Evolutionary conservation across 2,329 filamentous ascomycete genomes (phyloP), one percentile per base, ranked within the genome.

Genomic region (Pyricularia pennisetigena): DNA sequence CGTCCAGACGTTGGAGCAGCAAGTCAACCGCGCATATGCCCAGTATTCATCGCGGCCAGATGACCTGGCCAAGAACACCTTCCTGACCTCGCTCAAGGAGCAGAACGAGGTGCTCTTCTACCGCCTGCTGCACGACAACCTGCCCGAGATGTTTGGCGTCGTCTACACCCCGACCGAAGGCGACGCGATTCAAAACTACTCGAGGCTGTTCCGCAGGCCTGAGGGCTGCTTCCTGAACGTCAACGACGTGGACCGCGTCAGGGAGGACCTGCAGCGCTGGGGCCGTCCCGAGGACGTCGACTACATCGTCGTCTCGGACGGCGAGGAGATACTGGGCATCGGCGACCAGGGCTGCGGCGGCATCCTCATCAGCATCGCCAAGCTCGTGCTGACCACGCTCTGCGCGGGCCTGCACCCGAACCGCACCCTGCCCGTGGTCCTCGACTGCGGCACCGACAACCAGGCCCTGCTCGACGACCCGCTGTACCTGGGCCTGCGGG

Each of bases 81-180:
- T 97, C 75, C 85, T 97, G 82, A 91, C 90, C 0, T 93, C 90
- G 66, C 82, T 97, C 80, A 93, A 92, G 74, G 88, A 92, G 73
- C 93, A 97, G 77, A 97, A 95, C 77, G 86, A 91, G 70, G 91
- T 96, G 0, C 78, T 97, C 1, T 97, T 92, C 76, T 96, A 89
- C 77, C 88, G 83, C 85, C 83, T 96, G 10, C 82, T 95, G 8
- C 85, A 91, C 75, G 87, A 91, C 4, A 89, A 97, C 73, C 79
- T 97, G 24, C 88, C 91, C 71, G 92, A 97, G 75, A 95, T 97
- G 91, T 94, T 96, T 74, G 88, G 89, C 59, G 82, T 97, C n/a
- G 91, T 97, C 30, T 97, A 97, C 75, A 97, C 93, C 0, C 93
- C 93, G 0, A 97, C 93, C 0, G 93, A 97, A 78, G 92, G 91